Evolutionary conservation across 192 early-diverging fungal species (phyloP).

Genomic region (Linderina pennispora): DNA sequence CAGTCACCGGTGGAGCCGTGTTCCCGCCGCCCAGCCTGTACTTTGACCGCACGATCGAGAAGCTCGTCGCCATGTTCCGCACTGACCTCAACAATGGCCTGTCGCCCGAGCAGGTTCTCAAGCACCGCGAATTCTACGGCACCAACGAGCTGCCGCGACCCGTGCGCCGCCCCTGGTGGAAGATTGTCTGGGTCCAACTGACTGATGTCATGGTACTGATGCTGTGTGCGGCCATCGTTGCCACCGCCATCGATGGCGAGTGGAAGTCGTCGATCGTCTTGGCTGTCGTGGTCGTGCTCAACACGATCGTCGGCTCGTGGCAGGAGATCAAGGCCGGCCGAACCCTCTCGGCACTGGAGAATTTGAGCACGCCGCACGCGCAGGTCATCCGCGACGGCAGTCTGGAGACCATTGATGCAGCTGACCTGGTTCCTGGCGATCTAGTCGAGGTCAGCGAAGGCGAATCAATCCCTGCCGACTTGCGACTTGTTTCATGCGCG

Average conservation of each 20-base stretch:
- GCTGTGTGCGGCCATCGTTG: constrained; percentile 70
- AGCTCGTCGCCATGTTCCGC: constrained; percentile 79
- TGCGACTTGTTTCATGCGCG: constrained; percentile 60
- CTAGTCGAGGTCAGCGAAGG: constrained; percentile 77
- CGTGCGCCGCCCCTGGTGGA: constrained; percentile 62
- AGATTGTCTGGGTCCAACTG: constrained; percentile 81
- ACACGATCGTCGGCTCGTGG: constrained; percentile 85
- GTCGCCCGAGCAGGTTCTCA: constrained; percentile 47
- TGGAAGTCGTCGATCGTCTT: constrained; percentile 77
- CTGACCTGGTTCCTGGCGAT: constrained; percentile 82
- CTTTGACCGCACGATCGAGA: constrained; percentile 90
- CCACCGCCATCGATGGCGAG: constrained; percentile 79
- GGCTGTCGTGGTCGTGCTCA: constrained; percentile 77
- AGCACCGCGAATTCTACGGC: constrained; percentile 75
- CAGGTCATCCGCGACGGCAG: constrained; percentile 73
- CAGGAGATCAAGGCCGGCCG: constrained; percentile 96
- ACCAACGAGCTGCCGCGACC: constrained; percentile 77
- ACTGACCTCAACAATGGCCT: constrained; percentile 62
- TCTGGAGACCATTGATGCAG: constrained; percentile 69
- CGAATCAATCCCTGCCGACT: constrained; percentile 84
- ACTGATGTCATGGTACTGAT: constrained; percentile 95
- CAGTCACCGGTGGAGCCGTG: constrained; percentile 38
- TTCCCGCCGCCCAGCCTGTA: constrained; percentile 66
- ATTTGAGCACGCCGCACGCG: constrained; percentile 73
- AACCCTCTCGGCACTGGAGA: constrained; percentile 84